Conservation (phyloP, 768 basidiomycete genomes). For the Lentinula lateritia region DNA sequence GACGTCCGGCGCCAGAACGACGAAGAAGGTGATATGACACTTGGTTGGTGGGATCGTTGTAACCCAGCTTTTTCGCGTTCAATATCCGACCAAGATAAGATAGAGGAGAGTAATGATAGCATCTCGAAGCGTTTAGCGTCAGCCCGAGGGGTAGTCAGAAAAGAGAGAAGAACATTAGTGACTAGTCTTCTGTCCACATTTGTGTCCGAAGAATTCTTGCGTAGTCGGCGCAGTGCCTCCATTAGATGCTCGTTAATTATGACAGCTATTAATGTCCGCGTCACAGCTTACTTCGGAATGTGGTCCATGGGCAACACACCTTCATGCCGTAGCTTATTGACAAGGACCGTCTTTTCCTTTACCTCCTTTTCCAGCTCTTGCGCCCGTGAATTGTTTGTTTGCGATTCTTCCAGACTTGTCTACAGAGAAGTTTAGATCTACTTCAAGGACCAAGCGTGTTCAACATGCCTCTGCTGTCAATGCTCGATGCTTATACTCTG, state of each 20-base stretch:
- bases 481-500: conserved; percentile 89
- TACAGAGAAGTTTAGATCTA: conserved; percentile 21
- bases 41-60: conserved; percentile 38
- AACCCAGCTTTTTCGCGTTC: conserved; percentile 92
- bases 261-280: conserved; percentile 53
- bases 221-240: conserved; percentile 92
- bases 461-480: conserved; percentile 75
- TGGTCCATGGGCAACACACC: conserved; percentile 37
- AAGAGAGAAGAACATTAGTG: conserved; percentile 88
- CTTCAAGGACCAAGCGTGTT: background rate
- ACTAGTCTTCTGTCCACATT: conserved; percentile 94
- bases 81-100: conserved; percentile 88
- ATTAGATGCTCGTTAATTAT: conserved; percentile 97
- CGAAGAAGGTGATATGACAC: conserved; percentile 14
- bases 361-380: conserved; percentile 82
- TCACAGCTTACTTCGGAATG: conserved; percentile 5
- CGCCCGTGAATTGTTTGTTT: conserved; percentile 58
- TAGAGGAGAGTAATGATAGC: conserved; percentile 79
- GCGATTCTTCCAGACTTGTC: conserved; percentile 72
- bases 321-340: conserved; percentile 95
- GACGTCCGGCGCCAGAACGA: conserved; percentile 39
- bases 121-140: conserved; percentile 98
- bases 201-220: conserved; percentile 79
- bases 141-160: conserved; percentile 83
- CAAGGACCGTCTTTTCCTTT: conserved; percentile 91